Evolutionary conservation across 495 filamentous ascomycete species (phyloP).

Genomic region (Xylaria castorea): DNA sequence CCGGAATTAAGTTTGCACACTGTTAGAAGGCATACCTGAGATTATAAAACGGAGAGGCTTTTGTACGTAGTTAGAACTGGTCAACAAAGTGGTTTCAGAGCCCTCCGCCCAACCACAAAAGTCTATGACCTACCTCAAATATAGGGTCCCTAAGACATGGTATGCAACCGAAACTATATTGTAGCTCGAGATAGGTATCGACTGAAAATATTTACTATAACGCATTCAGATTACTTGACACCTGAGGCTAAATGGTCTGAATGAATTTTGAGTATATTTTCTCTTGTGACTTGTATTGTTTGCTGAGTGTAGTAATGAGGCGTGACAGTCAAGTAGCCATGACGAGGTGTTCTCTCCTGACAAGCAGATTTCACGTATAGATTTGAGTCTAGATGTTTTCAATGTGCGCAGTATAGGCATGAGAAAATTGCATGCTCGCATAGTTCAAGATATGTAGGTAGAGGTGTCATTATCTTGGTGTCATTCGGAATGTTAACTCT

Average conservation of each 20-base stretch:
- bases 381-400: background rate
- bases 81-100: no score
- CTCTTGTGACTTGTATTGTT: background rate
- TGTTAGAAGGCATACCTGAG: background rate
- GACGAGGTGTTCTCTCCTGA: background rate
- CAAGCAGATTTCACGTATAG: background rate
- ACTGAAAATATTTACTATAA: no score
- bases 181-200: no score
- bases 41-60: no score
- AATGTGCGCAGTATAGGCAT: background rate
- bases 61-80: no score
- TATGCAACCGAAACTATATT: no score
- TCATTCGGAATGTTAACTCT: background rate
- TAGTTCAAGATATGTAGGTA: background rate
- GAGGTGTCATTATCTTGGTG: background rate
- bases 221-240: no score
- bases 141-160: no score
- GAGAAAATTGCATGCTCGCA: background rate
- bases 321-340: background rate
- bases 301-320: background rate
- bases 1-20: background rate
- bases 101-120: no score
- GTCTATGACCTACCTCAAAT: no score
- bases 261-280: background rate
- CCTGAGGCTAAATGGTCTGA: no score